Evolutionary conservation across 176 grass and related monocot genomes (phyloP), one percentile per base, ranked within the genome.

Genomic region (Leersia perrieri): DNA sequence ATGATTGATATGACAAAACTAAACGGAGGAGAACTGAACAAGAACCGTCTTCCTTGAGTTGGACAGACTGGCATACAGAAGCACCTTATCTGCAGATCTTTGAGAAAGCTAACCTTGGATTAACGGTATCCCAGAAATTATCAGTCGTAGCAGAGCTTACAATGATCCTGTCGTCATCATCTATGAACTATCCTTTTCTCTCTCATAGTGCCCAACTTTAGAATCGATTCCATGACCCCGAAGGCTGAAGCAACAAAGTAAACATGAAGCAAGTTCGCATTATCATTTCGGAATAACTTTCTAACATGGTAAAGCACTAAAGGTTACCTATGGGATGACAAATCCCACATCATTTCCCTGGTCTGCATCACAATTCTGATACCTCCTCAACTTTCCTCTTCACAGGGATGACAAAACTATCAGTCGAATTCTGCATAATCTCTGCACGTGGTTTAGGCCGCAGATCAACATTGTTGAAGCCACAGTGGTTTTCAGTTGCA

Each of bases 391-490:
- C 10, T 40, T 35, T 53, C 57, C 72, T 69, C 30, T 34, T 42
- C 55, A 25, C 23, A 30, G 65, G 65, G 29, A 95, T 93, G 92
- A 73, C 34, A 25, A 91, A 91, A 81, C 33, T 81, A 22, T 83
- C 71, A 6, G 28, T 95, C 0, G 88, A 98, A 67, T 74, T 98
- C 70, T 93, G 95, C 76, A 70, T 95, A 60, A 94, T 70, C 67
- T 81, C 79, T 1, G 79, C 35, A 3, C 35, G 79, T 3, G 67
- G 79, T 28, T 68, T 72, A 32, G 51, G 67, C 10, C 53, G 27
- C 27, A 81, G n/a, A 81, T 44, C 79, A 0, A 61, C 27, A 2
- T 32, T 81, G 51, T 51, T 81, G 11, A 81, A 81, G 53, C 35
- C 67, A 62, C 79, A 81, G 7, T 81, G 79, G 79, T 81, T 81